These are phyloP conservation scores for Paramyrothecium roridum DNA, from an alignment of 2,329 filamentous ascomycete genomes.

Conservation along the genomic window DNA sequence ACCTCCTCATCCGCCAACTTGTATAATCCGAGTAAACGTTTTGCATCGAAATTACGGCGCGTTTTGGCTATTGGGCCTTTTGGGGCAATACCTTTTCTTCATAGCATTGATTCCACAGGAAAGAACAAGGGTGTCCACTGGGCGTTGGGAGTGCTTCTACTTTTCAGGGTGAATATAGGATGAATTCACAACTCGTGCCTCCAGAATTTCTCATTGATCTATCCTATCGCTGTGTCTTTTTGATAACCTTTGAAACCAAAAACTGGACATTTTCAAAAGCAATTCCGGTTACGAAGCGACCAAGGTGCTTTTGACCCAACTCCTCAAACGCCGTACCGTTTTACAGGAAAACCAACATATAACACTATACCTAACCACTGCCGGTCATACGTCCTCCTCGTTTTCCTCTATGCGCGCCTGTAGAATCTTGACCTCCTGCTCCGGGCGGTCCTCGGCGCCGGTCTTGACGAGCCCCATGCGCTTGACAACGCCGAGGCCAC, in stretches of 20 bases:
- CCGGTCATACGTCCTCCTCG: conserved; percentile 31
- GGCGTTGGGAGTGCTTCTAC: conserved; percentile 7
- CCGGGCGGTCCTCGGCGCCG: conserved; percentile 73
- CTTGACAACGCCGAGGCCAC: conserved; percentile 78
- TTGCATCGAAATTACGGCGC: neutral
- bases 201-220: neutral
- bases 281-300: too few relatives aligned
- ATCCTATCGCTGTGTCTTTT: neutral
- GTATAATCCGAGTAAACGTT: neutral
- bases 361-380: neutral
- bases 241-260: neutral
- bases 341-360: conserved; percentile 1
- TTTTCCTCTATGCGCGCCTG: conserved; percentile 67
- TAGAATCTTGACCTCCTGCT: conserved; percentile 78
- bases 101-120: neutral
- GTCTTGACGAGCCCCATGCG: conserved; percentile 88
- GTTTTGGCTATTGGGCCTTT: neutral
- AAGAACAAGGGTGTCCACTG: neutral
- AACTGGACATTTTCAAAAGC: neutral
- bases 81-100: neutral
- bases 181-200: conserved; percentile 3
- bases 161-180: conserved; percentile 19
- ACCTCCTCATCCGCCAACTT: neutral
- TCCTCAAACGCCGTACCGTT: conserved; percentile 14
- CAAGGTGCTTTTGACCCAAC: neutral